Evolutionary conservation across 371 early-diverging fungal species (phyloP), one percentile per base, ranked within the genome.

Genomic region (Mortierella sp.): DNA sequence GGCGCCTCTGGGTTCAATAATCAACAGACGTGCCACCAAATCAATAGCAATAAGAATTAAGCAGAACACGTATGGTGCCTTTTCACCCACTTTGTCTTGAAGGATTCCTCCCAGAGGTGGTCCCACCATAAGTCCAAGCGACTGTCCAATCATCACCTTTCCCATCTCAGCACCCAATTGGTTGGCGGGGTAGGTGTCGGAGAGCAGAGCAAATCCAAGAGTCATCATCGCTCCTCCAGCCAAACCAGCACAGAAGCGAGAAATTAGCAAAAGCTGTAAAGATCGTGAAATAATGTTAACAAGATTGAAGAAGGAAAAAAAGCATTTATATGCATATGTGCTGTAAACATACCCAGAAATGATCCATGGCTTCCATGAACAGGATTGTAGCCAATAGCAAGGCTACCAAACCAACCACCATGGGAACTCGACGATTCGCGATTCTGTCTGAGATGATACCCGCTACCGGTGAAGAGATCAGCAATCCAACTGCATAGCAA

Each of bases 11-110:
- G 84, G 76, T 61, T 89, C 89, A 55, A 89, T 83, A 32, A 89
- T 83, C 42, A 87, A 66, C 17, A 88, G 56, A 31, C 89, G 86
- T 70, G 87, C 86, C 2, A 83, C 51, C 61, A 89, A 76, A 64
- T 89, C 93, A 13, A 94, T 70, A 1, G 76, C 86, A 19, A 91
- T 86, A 34, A 96, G 81, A 2, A 86, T 85, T 32, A 87, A 85
- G 31, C 92, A 91, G 45, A 95, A 90, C n/a, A 90, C 86, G 68
- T 93, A 93, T 3, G 95, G 93, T 0, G 92, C 91, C 60, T 87
- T 84, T 22, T 83, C 77, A 19, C 93, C 92, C 29, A 90, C 66
- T 17, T 86, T 73, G 64, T 89, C 91, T 23, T 94, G 86, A 15
- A 89, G 75, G n/a, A 71, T 4, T 22, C 77, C 77, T 35, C 77